A percentile compares a stretch with the other conserved stretches of the same genome.
These are phyloP conservation scores for Blastocystis sp. DNA, from an alignment of 352 stramenopile genomes.

Conservation along the genomic window DNA sequence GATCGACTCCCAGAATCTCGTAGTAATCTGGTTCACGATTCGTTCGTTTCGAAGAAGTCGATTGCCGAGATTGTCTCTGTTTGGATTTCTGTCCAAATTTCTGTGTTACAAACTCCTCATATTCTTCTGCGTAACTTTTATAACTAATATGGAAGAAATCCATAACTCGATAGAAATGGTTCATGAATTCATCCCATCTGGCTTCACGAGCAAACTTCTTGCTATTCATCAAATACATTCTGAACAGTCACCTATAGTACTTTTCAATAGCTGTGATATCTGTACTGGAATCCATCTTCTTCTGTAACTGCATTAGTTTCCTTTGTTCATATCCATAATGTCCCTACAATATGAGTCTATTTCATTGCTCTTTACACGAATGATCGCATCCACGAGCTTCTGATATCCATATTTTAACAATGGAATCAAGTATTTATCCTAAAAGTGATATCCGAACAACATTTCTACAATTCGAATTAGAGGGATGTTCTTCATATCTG, in stretches of 20 bases:
- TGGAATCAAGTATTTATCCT: conserved; percentile 28
- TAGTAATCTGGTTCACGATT: not conserved
- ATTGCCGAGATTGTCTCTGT: no score
- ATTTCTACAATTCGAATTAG: conserved; percentile 5
- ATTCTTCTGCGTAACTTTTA: conserved; percentile 52
- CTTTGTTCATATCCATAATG: conserved; percentile 13
- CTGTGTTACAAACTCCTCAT: conserved; percentile 38
- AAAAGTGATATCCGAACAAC: not conserved
- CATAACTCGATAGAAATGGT: not conserved
- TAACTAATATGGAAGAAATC: conserved; percentile 34
- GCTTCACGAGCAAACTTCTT: conserved; percentile 61
- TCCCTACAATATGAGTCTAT: not conserved
- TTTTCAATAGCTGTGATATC: not conserved
- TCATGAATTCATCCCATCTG: conserved; percentile 9
- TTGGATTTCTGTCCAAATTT: conserved; percentile 10
- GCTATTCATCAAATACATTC: no score
- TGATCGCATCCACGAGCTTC: conserved; percentile 11
- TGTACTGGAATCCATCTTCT: not conserved
- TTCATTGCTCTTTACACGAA: not conserved
- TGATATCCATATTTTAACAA: conserved; percentile 5
- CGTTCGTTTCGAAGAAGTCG: no score
- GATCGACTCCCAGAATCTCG: conserved; percentile 29
- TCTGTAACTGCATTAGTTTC: conserved; percentile 24
- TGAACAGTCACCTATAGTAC: conserved; percentile 46
- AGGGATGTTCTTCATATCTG: not conserved